These are phyloP conservation scores for Candida coquimbonensis DNA, from an alignment of 805 yeast genomes.

Conservation along the genomic window DNA sequence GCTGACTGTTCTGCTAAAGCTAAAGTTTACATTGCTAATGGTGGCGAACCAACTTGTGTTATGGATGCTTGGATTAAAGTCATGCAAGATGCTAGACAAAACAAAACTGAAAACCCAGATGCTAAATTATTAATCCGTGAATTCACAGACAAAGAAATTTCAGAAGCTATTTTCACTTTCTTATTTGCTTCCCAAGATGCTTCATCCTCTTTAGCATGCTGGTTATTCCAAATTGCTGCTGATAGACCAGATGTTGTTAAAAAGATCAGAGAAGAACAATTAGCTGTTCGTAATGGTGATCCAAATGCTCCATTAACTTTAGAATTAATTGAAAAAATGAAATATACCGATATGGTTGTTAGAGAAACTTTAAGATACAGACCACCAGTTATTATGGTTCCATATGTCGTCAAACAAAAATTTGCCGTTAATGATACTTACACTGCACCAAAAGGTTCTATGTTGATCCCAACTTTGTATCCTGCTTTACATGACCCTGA, in stretches of 20 bases:
- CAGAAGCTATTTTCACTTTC: conserved; percentile 95
- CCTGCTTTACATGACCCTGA: conserved; percentile 98
- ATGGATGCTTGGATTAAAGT: conserved; percentile 92
- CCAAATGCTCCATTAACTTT: conserved; percentile 53
- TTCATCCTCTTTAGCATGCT: conserved; percentile 92
- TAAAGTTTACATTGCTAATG: conserved; percentile 67
- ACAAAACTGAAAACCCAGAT: conserved; percentile 42
- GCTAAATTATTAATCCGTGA: conserved; percentile 64
- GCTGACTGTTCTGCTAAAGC: conserved; percentile 85
- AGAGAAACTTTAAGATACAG: conserved; percentile 89
- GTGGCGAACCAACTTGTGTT: conserved; percentile 78
- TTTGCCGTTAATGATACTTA: conserved; percentile 81
- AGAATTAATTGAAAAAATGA: conserved; percentile 79
- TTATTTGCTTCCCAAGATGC: conserved; percentile 98
- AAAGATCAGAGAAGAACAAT: conserved; percentile 89
- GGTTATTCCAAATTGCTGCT: conserved; percentile 95
- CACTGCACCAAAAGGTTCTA: conserved; percentile 93
- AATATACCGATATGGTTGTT: conserved; percentile 83
- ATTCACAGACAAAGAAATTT: conserved; percentile 83
- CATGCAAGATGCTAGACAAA: conserved; percentile 65
- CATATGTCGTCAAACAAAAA: conserved; percentile 82
- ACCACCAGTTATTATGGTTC: conserved; percentile 98
- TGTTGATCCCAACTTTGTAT: conserved; percentile 93
- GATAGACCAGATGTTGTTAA: conserved; percentile 88
- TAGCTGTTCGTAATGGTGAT: conserved; percentile 73